Evolutionary conservation across 129 eudicot species (phyloP).

Genomic region (Smallanthus sonchifolius): DNA sequence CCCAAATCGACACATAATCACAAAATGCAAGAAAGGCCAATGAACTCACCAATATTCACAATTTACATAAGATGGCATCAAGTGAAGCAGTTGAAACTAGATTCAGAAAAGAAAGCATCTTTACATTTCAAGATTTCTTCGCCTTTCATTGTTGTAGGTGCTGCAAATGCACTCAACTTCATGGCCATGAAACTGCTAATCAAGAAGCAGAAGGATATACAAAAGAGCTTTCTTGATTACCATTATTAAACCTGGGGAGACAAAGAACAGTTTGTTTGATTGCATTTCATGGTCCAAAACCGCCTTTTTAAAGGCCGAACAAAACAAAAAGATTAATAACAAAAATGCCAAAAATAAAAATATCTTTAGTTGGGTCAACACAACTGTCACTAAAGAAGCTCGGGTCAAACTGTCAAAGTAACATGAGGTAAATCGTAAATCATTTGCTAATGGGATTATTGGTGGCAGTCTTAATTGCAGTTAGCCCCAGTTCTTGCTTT

Average conservation of each 20-base stretch:
- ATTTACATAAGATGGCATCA: conserved; percentile 32
- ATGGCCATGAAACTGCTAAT: background rate
- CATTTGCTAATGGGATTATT: too few species aligned
- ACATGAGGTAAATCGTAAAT: too few species aligned
- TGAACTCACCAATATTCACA: conserved; percentile 33
- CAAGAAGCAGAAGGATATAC: conserved; percentile 11
- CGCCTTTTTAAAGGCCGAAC: background rate
- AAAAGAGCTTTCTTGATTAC: background rate
- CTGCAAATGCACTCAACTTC: conserved; percentile 16
- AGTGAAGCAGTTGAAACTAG: conserved; percentile 15
- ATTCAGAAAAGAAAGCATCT: conserved; percentile 2
- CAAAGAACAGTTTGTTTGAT: background rate
- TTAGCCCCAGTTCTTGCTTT: conserved; percentile 15
- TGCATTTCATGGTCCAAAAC: background rate
- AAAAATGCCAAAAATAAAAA: background rate
- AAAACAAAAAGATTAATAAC: background rate
- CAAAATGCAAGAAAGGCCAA: conserved; percentile 9
- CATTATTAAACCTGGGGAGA: conserved; percentile 15
- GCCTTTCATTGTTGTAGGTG: conserved; percentile 10
- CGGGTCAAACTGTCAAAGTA: too few species aligned
- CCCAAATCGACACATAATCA: background rate
- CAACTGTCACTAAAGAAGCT: background rate
- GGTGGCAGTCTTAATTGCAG: background rate
- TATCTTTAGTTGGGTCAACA: background rate
- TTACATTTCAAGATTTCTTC: conserved; percentile 1